phyloP scores from a whole-genome alignment of 257 asterid genomes.

The Nicotiana tabacum region DNA sequence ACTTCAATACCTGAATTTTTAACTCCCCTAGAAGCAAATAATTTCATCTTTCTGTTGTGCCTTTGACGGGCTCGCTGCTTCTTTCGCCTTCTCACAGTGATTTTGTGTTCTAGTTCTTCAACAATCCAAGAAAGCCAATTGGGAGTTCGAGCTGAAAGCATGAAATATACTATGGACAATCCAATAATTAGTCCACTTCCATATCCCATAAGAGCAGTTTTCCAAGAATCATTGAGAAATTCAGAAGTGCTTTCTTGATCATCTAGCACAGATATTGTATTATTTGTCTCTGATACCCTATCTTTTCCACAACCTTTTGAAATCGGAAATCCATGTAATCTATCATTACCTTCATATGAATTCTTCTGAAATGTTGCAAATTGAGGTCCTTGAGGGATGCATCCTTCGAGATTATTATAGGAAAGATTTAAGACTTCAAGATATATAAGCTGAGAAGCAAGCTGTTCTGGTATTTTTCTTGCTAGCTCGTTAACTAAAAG shows the following conservation, averaged over 20 bases:
- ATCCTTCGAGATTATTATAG: background rate
- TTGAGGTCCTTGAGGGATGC: background rate
- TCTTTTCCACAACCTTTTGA: background rate
- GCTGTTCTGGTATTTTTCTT: background rate
- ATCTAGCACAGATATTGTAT: background rate
- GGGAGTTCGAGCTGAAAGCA: no score
- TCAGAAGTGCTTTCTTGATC: background rate
- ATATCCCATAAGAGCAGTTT: background rate
- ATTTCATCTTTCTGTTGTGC: no score
- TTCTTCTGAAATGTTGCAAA: background rate
- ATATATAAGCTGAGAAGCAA: background rate
- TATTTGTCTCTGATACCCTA: background rate
- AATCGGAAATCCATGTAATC: background rate
- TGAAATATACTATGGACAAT: background rate
- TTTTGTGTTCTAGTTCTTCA: background rate
- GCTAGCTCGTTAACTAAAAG: background rate
- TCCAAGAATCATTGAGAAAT: background rate
- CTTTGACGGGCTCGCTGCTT: background rate
- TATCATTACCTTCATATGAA: background rate
- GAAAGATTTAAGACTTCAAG: background rate
- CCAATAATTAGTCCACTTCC: background rate
- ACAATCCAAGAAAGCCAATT: background rate
- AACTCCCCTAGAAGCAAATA: no score
- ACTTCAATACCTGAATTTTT: no score
- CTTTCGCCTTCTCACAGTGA: background rate